A percentile compares a stretch with the other conserved stretches of the same genome.
Evolutionary conservation across 257 asterid species (phyloP).

Genomic region (Oldenlandia corymbosa): DNA sequence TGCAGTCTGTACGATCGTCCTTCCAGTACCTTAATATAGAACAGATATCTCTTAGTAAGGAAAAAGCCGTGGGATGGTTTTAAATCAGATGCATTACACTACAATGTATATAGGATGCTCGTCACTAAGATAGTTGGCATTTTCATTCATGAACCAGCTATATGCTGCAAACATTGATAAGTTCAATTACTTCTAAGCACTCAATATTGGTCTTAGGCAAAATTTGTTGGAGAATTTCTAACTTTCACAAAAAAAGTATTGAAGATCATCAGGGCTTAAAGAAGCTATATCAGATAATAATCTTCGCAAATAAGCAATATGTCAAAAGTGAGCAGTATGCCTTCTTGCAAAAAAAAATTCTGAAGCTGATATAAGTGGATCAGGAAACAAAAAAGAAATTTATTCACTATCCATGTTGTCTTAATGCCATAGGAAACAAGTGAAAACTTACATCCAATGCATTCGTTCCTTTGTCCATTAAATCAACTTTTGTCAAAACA

Average conservation of each 20-base stretch:
- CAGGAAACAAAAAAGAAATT: too few relatives aligned
- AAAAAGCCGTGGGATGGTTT: neutral
- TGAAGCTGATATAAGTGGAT: too few relatives aligned
- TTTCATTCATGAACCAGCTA: neutral
- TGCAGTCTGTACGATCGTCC: conserved; percentile 39
- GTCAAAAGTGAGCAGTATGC: neutral
- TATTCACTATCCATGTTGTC: too few relatives aligned
- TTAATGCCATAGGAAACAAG: neutral
- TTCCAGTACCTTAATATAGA: conserved; percentile 32
- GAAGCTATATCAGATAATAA: neutral
- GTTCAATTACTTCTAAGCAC: too few relatives aligned
- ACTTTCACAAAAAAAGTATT: neutral
- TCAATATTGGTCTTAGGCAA: too few relatives aligned
- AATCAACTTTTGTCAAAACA: conserved; percentile 41
- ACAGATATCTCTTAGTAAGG: neutral
- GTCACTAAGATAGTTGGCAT: neutral
- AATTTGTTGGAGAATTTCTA: too few relatives aligned
- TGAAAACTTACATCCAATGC: conserved; percentile 38
- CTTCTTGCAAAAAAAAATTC: neutral
- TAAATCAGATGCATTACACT: neutral
- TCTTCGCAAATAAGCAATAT: too few relatives aligned
- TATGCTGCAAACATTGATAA: neutral
- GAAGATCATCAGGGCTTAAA: neutral
- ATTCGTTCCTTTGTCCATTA: conserved; percentile 49
- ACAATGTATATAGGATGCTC: neutral